Evolutionary conservation across 495 filamentous ascomycete species (phyloP), one percentile per base, ranked within the genome.

Genomic region (Parathielavia hyrcaniae): DNA sequence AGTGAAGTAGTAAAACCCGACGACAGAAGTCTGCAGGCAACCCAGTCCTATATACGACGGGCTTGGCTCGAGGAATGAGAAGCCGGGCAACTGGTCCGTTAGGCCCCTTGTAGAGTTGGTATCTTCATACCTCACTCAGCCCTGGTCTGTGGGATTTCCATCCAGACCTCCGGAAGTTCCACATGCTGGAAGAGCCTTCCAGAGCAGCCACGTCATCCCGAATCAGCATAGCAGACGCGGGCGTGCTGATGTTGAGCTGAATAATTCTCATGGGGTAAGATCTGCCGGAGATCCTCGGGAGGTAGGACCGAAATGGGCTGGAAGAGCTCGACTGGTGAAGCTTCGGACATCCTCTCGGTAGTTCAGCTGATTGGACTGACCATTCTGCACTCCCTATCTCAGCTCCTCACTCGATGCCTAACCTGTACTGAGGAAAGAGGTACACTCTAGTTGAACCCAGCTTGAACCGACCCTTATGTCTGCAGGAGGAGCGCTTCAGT

Each of bases 151-250:
- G n/a, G 19, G 51, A 55, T 58, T 50, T 38, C 44, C 50, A 44
- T 55, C 32, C 35, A 35, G 50, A n/a, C n/a, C 30, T 32, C n/a
- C 30, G 20, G 22, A 9, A 14, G 30, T 19, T 51, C 23, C 40
- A 55, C 46, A 17, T 1, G 35, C 58, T 60, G 61, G 57, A 63
- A 63, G 57, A 19, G n/a, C 10, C 53, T 47, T 41, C 41, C 34
- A 45, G 34, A 40, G 20, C 5, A 49, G 47, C 36, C 41, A 51
- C 48, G 60, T n/a, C 36, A 59, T 45, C 30, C 52, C 30, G 30
- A 51, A 53, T 44, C 50, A 43, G 38, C 16, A 26, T 14, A 41
- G 34, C 10, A n/a, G 38, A 43, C 8, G 38, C 35, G 36, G 5
- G 20, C 44, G 16, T 30, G 26, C 26, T 3, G 26, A 3, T 30